Conservation (phyloP, 768 basidiomycete genomes). For the Boletus tylopilopsis region DNA sequence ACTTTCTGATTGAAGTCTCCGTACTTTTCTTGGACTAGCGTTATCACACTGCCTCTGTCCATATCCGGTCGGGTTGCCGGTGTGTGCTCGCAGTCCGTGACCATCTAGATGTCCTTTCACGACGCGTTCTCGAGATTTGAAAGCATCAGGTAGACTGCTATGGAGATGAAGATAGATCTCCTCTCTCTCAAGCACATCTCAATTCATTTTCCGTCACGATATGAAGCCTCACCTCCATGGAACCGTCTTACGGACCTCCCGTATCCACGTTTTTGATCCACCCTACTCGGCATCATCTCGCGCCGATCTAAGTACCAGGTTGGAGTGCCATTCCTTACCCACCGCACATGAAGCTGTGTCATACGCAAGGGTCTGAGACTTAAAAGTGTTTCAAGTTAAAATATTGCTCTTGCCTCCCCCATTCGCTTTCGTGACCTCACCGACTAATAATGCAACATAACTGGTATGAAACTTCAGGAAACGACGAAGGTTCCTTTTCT, state of each 20-base stretch:
- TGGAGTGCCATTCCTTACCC: not conserved
- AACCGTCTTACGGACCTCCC: not conserved
- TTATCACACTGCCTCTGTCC: too few relatives aligned
- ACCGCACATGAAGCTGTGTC: conserved; percentile 11
- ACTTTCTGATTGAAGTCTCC: not conserved
- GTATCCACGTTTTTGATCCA: not conserved
- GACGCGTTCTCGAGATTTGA: not conserved
- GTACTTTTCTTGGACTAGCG: not conserved
- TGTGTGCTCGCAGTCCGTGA: not conserved
- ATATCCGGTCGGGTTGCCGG: not conserved
- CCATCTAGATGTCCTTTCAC: not conserved
- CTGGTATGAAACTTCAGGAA: conserved; percentile 5
- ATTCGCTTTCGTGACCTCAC: not conserved
- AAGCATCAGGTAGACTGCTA: not conserved
- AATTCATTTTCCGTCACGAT: not conserved
- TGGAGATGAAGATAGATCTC: not conserved
- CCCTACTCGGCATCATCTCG: not conserved
- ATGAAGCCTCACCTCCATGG: not conserved
- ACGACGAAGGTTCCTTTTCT: not conserved
- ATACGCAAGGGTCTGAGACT: not conserved
- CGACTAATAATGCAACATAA: conserved; percentile 9
- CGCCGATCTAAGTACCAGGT: conserved; percentile 2
- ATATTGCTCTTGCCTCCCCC: not conserved
- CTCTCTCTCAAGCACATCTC: not conserved
- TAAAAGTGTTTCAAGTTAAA: conserved; percentile 8